Conservation (phyloP, 768 basidiomycete species). For the Mycena rebaudengoi region DNA sequence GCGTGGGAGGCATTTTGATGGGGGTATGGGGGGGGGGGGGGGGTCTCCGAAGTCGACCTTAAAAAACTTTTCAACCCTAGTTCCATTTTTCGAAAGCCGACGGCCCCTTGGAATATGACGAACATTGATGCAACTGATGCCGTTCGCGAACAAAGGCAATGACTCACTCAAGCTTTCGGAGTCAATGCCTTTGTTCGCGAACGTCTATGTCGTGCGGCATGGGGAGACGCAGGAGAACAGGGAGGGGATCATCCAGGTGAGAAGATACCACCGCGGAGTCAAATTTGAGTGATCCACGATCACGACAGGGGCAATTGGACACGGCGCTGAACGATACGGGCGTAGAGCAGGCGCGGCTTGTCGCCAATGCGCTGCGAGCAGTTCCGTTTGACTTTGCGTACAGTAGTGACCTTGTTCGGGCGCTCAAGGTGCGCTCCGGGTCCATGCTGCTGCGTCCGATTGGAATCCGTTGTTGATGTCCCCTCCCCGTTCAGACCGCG, state of each 20-base stretch:
- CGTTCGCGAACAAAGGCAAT: too few relatives aligned
- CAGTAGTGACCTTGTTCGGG: conserved; percentile 78
- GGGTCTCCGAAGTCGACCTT: too few relatives aligned
- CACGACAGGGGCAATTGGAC: conserved; percentile 81
- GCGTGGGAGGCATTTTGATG: too few relatives aligned
- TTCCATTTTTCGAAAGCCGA: too few relatives aligned
- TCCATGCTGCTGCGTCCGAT: neutral
- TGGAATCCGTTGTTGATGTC: too few relatives aligned
- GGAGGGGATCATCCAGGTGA: conserved; percentile 70
- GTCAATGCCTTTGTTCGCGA: conserved; percentile 39
- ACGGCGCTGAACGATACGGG: conserved; percentile 72
- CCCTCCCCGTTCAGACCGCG: conserved; percentile 74
- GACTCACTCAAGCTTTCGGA: neutral
- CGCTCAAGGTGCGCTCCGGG: conserved; percentile 60
- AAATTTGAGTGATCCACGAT: too few relatives aligned
- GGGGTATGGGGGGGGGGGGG: too few relatives aligned
- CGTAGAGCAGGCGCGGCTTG: conserved; percentile 61
- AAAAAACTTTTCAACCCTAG: too few relatives aligned
- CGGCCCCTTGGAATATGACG: too few relatives aligned
- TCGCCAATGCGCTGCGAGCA: conserved; percentile 61
- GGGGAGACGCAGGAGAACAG: conserved; percentile 81
- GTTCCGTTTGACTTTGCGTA: conserved; percentile 67
- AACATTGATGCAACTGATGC: too few relatives aligned
- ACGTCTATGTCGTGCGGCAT: conserved; percentile 76
- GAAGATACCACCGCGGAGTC: too few relatives aligned